These are phyloP conservation scores for Ophiocordyceps camponoti-floridani DNA, from an alignment of 2,329 filamentous ascomycete species.

Conservation along the genomic window DNA sequence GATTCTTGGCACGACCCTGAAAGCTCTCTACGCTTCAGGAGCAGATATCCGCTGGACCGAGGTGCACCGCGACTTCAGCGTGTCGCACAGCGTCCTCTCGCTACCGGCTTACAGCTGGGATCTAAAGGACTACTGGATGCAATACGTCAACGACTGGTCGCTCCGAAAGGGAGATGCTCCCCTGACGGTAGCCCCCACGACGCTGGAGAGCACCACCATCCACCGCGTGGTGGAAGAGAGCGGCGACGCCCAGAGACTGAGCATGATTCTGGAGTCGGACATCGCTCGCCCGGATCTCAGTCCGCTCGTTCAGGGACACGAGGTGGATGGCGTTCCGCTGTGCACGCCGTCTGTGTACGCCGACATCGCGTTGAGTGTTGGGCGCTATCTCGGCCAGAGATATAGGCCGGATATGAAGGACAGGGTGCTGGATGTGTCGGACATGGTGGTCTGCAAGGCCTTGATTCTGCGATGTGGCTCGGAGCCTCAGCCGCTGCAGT, in stretches of 20 bases:
- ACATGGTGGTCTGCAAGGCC: conserved; percentile 21
- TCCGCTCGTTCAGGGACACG: conserved; percentile 41
- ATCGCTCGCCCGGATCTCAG: conserved; percentile 45
- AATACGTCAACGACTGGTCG: conserved; percentile 35
- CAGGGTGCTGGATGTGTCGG: conserved; percentile 18
- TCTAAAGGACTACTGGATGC: conserved; percentile 49
- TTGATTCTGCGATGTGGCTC: conserved; percentile 1
- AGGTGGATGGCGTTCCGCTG: conserved; percentile 48
- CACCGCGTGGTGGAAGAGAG: conserved; percentile 4
- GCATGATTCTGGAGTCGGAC: conserved; percentile 47
- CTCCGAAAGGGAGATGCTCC: conserved; percentile 33
- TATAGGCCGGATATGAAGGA: conserved; percentile 1
- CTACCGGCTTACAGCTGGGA: conserved; percentile 55
- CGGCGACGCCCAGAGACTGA: conserved; percentile 13
- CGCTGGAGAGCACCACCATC: conserved; percentile 23
- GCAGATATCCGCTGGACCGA: conserved; percentile 45
- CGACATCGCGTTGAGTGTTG: conserved; percentile 48
- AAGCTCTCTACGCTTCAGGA: neutral
- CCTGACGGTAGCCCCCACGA: conserved; percentile 5
- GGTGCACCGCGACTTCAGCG: conserved; percentile 33
- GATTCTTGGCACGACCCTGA: neutral
- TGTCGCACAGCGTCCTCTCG: conserved; percentile 28
- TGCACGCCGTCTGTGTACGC: conserved; percentile 42
- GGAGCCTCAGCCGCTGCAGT: conserved; percentile 1
- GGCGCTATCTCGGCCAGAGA: conserved; percentile 25